A percentile compares a stretch with the other conserved stretches of the same genome.
These are phyloP conservation scores for Daldinia caldariorum DNA, from an alignment of 495 filamentous ascomycete species.

Conservation along the genomic window DNA sequence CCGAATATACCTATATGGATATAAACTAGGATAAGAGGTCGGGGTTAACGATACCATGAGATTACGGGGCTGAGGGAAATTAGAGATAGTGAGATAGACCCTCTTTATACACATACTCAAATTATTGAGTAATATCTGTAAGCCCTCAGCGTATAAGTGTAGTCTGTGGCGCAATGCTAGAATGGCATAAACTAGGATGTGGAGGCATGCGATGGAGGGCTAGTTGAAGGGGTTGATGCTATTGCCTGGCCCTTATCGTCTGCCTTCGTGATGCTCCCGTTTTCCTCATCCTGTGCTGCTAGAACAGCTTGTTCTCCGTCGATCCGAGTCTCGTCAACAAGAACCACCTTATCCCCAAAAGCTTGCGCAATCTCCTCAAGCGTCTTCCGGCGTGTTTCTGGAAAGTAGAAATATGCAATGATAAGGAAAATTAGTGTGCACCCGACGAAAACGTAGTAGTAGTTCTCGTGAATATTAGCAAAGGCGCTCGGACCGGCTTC, in stretches of 20 bases:
- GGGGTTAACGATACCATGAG: background rate
- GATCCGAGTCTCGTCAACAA: conserved; percentile 47
- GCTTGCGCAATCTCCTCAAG: conserved; percentile 68
- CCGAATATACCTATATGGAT: background rate
- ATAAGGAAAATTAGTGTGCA: conserved; percentile 62
- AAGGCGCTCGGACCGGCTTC: conserved; percentile 68
- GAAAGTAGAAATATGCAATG: conserved; percentile 65
- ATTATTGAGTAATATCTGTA: background rate
- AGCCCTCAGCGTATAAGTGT: background rate
- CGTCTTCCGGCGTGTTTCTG: conserved; percentile 66
- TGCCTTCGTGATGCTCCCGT: conserved; percentile 15
- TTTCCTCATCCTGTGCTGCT: conserved; percentile 20
- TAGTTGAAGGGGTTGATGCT: conserved; percentile 23
- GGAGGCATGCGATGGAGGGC: conserved; percentile 6
- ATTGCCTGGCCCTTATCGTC: conserved; percentile 12
- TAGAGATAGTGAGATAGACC: background rate
- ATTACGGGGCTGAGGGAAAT: background rate
- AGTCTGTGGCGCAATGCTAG: background rate
- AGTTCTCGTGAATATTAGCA: conserved; percentile 67
- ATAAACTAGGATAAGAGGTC: background rate
- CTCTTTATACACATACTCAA: background rate
- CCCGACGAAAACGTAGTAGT: conserved; percentile 68
- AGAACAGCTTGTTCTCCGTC: conserved; percentile 37
- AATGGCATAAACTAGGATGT: background rate
- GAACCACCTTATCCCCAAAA: conserved; percentile 65